phyloP scores from a whole-genome alignment of 169 alveolate genomes.

The Cryptosporidium sp. region DNA sequence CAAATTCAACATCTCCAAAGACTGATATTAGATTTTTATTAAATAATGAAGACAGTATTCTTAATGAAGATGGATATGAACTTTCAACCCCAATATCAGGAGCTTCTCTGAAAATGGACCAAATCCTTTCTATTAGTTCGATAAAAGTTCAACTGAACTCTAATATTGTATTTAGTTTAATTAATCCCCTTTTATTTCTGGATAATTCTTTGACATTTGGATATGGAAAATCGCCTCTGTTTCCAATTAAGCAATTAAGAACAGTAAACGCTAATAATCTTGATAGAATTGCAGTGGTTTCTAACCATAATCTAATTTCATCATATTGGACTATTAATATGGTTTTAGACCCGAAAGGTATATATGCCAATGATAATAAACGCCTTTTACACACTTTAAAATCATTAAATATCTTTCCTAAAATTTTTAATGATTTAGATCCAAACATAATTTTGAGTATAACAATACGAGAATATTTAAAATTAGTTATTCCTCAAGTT shows the following conservation, averaged over 20 bases:
- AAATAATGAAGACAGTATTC: not conserved
- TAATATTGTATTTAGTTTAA: not conserved
- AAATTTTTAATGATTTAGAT: not conserved
- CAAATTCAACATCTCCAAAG: constrained; percentile 2
- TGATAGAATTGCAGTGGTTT: constrained; percentile 40
- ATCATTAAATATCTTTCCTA: not conserved
- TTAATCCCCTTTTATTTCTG: constrained; percentile 3
- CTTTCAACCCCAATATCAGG: constrained; percentile 23
- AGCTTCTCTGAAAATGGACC: not conserved
- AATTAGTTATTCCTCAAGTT: not conserved
- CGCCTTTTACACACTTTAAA: not conserved
- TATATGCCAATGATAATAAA: not conserved
- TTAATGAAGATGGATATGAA: constrained; percentile 10
- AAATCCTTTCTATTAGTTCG: not conserved
- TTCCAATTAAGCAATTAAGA: not conserved
- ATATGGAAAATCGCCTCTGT: constrained; percentile 12
- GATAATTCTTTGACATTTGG: constrained; percentile 25
- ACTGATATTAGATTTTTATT: not conserved
- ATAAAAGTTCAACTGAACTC: not conserved
- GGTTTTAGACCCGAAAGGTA: constrained; percentile 47
- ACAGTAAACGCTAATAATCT: not conserved
- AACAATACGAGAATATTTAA: not conserved
- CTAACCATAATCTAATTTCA: not conserved
- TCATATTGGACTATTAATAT: constrained; percentile 19
- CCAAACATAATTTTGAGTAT: not conserved